Evolutionary conservation across 441 rosid species (phyloP).

Genomic region (Erodium texanum): DNA sequence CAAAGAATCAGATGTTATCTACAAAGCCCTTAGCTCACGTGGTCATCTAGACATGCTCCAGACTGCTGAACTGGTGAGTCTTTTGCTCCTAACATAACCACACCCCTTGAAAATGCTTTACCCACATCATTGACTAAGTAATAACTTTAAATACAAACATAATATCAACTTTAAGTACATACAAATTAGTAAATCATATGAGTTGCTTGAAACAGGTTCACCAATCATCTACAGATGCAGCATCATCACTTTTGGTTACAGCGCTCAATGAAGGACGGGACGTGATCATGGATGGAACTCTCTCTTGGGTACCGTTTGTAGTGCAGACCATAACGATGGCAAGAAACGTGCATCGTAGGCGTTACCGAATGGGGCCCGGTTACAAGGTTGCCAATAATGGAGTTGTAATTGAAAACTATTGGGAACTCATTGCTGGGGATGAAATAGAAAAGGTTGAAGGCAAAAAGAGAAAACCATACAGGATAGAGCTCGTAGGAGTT

Average conservation of each 20-base stretch:
- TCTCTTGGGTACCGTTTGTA: slow-evolving; percentile 90
- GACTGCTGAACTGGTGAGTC: slow-evolving; percentile 64
- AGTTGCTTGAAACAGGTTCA: slow-evolving; percentile 44
- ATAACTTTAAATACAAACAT: too few relatives aligned
- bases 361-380: slow-evolving; percentile 71
- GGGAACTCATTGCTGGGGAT: slow-evolving; percentile 42
- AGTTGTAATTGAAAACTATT: slow-evolving; percentile 49
- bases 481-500: slow-evolving; percentile 73
- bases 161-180: too few relatives aligned
- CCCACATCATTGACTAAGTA: too few relatives aligned
- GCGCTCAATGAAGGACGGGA: slow-evolving; percentile 93
- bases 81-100: background rate
- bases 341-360: slow-evolving; percentile 54
- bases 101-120: too few relatives aligned
- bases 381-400: slow-evolving; percentile 60
- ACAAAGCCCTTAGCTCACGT: slow-evolving; percentile 56
- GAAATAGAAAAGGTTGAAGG: slow-evolving; percentile 20
- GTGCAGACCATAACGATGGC: slow-evolving; percentile 73
- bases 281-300: slow-evolving; percentile 84
- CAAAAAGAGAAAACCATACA: slow-evolving; percentile 48
- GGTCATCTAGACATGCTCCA: slow-evolving; percentile 83
- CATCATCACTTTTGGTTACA: slow-evolving; percentile 73
- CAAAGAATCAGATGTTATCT: slow-evolving; percentile 76
- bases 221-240: slow-evolving; percentile 76
- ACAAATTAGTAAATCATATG: too few relatives aligned